Base-by-base conservation (phyloP, 1,139 yeast species). In the Magnusiomyces starmeri region DNA sequence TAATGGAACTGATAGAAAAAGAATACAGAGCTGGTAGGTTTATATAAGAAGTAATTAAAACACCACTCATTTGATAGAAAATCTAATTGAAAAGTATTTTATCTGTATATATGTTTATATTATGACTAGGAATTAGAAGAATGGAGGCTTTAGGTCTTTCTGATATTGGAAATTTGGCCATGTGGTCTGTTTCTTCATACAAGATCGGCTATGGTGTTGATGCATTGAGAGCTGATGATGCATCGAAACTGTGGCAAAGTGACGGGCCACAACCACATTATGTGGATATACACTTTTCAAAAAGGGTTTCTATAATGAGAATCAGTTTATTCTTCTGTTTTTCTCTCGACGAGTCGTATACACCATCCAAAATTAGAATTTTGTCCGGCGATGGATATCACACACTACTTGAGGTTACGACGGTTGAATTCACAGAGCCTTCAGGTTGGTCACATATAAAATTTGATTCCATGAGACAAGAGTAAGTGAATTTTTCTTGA, bases 251-350 rank as follows among this genome's bases (percentile, higher is more conserved):
- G 65, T 94, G 99, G 99, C 98, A 94, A 66, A 85, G 95, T 50
- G 98, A 94, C 66, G 98, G 97, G 32, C 76, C 79, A n/a, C 89
- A 84, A 60, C 98, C 98, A 0, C 98, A 94, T 68, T 74, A 75
- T 29, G 73, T 92, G 14, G 86, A 87, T 49, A 78, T 89, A 2
- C 94, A 82, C 62, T 94, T 94, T 65, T 76, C 92, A 42, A 89
- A 86, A 63, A 75, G 80, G 51, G 95, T 90, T 4, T 74, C 82
- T 21, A 70, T 94, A 4, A 82, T 83, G 54, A 69, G 88, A 53
- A 71, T 94, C 3, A 81, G 89, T 1, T 65, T 94, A 18, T 94
- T 83, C 73, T 73, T 83, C 46, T 81, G 84, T 65, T 78, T 75
- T 66, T 67, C 73, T 3, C 66, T 78, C 4, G 98, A 94, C 66